Conservation (phyloP, 768 basidiomycete species). For the Tulasnella sp. region DNA sequence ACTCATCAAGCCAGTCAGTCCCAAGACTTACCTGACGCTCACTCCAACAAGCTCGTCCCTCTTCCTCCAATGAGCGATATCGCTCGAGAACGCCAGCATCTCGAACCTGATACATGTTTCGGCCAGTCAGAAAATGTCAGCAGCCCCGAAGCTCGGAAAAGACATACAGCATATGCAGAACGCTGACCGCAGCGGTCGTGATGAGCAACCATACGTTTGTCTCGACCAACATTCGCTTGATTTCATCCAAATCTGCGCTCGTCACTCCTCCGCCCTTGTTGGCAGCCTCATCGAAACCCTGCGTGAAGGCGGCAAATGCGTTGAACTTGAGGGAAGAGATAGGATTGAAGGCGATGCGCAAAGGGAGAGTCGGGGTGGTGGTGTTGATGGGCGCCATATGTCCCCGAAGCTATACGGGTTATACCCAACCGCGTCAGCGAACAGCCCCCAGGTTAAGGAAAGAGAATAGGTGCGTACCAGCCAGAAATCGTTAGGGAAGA, state of each 20-base stretch:
- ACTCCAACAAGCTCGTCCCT: constrained; percentile 94
- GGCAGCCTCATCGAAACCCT: constrained; percentile 72
- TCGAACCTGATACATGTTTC: not conserved
- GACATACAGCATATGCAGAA: constrained; percentile 79
- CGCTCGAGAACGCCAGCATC: constrained; percentile 74
- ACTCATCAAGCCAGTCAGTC: constrained; percentile 23
- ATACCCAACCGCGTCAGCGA: not conserved
- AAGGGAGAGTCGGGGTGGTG: constrained; percentile 66
- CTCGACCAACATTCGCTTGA: constrained; percentile 89
- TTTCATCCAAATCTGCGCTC: constrained; percentile 77
- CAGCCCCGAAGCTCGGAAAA: not conserved
- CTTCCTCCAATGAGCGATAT: constrained; percentile 91
- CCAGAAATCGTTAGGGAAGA: constrained; percentile 97
- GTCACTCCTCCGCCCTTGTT: constrained; percentile 37
- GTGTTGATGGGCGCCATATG: constrained; percentile 78
- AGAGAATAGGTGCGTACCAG: constrained; percentile 37
- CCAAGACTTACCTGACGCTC: constrained; percentile 66
- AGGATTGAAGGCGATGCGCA: constrained; percentile 77
- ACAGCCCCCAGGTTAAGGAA: not conserved
- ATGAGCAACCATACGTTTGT: constrained; percentile 84
- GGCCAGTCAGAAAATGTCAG: not conserved
- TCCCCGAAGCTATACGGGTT: constrained; percentile 43
- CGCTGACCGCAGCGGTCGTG: constrained; percentile 67
- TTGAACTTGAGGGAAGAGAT: constrained; percentile 85
- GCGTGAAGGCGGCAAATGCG: constrained; percentile 73